A percentile compares a stretch with the other conserved stretches of the same genome.
Evolutionary conservation across 495 filamentous ascomycete species (phyloP).

Genomic region (Aspergillus egyptiacus): DNA sequence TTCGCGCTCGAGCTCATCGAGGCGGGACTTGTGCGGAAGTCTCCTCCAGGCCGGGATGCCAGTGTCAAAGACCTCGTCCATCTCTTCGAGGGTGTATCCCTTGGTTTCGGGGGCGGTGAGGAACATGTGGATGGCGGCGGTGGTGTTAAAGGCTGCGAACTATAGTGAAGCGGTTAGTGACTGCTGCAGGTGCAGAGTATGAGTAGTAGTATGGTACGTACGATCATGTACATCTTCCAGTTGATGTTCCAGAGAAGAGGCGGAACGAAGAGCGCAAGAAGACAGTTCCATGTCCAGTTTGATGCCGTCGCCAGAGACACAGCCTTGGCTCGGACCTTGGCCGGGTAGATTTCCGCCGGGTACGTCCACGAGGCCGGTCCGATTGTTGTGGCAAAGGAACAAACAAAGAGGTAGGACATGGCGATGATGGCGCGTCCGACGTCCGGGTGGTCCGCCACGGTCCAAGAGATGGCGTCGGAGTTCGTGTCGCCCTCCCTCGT

Average conservation of each 20-base stretch:
- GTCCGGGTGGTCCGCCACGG: slow-evolving; percentile 29
- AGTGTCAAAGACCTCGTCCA: slow-evolving; percentile 59
- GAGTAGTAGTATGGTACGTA: too few species aligned
- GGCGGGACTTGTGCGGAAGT: too few species aligned
- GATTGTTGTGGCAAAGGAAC: slow-evolving; percentile 52
- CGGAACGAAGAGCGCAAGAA: slow-evolving; percentile 68
- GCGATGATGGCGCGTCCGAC: slow-evolving; percentile 52
- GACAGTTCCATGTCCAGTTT: slow-evolving; percentile 78
- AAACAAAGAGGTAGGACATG: slow-evolving; percentile 63
- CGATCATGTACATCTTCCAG: slow-evolving; percentile 70
- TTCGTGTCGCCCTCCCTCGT: slow-evolving; percentile 45
- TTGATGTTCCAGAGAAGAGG: slow-evolving; percentile 62
- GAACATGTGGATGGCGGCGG: slow-evolving; percentile 66
- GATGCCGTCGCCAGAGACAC: slow-evolving; percentile 61
- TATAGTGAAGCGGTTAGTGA: too few species aligned
- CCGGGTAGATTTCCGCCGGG: slow-evolving; percentile 61
- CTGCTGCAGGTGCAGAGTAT: too few species aligned
- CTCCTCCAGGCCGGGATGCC: slow-evolving; percentile 9
- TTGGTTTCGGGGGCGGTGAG: slow-evolving; percentile 78
- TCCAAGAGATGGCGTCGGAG: slow-evolving; percentile 30
- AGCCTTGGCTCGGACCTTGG: slow-evolving; percentile 56
- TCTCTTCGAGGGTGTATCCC: slow-evolving; percentile 75
- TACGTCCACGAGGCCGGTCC: slow-evolving; percentile 61
- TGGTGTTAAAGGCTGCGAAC: slow-evolving; percentile 66
- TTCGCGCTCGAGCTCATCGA: too few species aligned